Base-by-base conservation (phyloP, 495 filamentous ascomycete species). In the Penicillium crystallinum region DNA sequence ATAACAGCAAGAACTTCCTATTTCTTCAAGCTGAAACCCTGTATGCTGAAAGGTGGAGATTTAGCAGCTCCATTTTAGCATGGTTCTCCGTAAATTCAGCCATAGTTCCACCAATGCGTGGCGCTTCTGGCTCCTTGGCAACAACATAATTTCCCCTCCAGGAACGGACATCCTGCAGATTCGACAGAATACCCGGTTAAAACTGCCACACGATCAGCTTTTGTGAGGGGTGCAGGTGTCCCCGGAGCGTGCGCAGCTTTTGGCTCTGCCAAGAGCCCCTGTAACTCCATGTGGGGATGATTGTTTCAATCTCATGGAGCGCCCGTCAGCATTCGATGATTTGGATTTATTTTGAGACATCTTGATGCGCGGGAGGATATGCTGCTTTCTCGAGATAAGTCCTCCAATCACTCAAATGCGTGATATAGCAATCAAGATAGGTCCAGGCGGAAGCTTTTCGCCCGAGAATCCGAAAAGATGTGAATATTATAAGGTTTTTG, bases 71-170 rank as follows among this genome's bases (percentile, higher is more conserved):
- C 46, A 29, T 33, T 44, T n/a, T 40, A 47, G 46, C 42, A 49
- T 25, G n/a, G 15, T n/a, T 12, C 21, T 31, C 46, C 41, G 41
- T 43, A 21, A 5, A 27, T 46, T 55, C n/a, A 34, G 40, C 9
- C 47, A 27, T 25, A 46, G 31, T 59, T 59, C 53, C 56, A 56
- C 56, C 56, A 59, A 59, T 49, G n/a, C 18, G 42, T 22, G 22
- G 6, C 21, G 33, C 18, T 12, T 17, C 15, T 36, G 3, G 17
- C 23, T 44, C 17, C 21, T 40, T 39, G 30, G 40, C 15, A 14
- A 22, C 30, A 18, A 25, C 14, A 19, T 21, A 15, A 45, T 18
- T 9, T 40, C 48, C 53, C 10, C 40, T 52, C 51, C 12, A 11
- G 38, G 37, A 31, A 34, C 37, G 48, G 48, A 50, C 18, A n/a